Percentiles rank a stretch among this genome's conserved stretches.
These are phyloP conservation scores for Globisporangium ultimum DNA, from an alignment of 352 stramenopile genomes.

Conservation along the genomic window DNA sequence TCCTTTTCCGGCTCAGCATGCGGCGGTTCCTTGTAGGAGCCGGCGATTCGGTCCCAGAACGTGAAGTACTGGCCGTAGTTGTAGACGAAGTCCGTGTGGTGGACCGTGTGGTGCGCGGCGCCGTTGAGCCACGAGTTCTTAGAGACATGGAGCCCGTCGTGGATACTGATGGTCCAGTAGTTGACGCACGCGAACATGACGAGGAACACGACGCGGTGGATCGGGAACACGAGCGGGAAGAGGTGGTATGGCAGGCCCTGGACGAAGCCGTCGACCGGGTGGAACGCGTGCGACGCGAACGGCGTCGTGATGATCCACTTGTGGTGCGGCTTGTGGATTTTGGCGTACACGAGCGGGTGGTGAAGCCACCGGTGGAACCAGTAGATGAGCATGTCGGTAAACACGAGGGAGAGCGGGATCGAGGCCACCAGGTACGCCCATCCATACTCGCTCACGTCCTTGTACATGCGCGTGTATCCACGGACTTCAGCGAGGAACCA, in stretches of 20 bases:
- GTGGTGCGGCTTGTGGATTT: constrained; percentile 74
- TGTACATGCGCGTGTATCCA: constrained; percentile 54
- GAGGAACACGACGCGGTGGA: constrained; percentile 59
- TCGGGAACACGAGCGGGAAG: constrained; percentile 61
- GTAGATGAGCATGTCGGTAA: constrained; percentile 82
- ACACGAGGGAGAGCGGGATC: constrained; percentile 56
- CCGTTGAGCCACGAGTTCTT: constrained; percentile 66
- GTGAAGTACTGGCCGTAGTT: constrained; percentile 81
- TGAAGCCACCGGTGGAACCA: constrained; percentile 78
- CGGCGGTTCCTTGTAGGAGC: constrained; percentile 56
- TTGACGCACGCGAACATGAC: constrained; percentile 60
- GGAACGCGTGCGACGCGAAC: constrained; percentile 72
- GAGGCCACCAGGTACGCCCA: constrained; percentile 41
- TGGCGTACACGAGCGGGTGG: constrained; percentile 56
- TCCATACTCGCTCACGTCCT: constrained; percentile 32
- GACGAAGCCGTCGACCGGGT: constrained; percentile 68
- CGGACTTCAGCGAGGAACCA: constrained; percentile 65
- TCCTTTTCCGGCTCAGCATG: not conserved
- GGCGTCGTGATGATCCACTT: constrained; percentile 70
- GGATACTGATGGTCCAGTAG: constrained; percentile 81
- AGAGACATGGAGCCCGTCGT: constrained; percentile 54
- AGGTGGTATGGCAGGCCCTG: constrained; percentile 69
- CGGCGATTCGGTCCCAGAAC: constrained; percentile 64
- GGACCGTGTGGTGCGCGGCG: constrained; percentile 55
- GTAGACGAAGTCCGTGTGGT: constrained; percentile 67